Conservation (phyloP, 2,329 filamentous ascomycete genomes). For the Celoporthe dispersa region DNA sequence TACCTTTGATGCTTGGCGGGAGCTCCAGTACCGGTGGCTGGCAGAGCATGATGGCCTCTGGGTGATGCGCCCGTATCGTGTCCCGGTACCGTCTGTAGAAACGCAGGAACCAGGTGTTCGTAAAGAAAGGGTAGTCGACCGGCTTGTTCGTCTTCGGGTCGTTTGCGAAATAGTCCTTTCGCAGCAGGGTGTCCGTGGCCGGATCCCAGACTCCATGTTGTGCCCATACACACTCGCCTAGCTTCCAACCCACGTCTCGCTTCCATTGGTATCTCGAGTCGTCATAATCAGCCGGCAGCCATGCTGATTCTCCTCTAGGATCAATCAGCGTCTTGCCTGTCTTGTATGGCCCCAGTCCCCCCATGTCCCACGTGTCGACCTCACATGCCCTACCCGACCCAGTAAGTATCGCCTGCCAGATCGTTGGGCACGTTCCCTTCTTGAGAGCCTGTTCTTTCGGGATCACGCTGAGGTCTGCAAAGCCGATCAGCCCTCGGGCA, state of each 20-base stretch:
- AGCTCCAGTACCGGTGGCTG: conserved; percentile 92
- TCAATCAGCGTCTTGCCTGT: conserved; percentile 83
- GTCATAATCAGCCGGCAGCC: conserved; percentile 82
- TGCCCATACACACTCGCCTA: conserved; percentile 96
- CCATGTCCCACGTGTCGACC: conserved; percentile 91
- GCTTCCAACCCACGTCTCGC: conserved; percentile 82
- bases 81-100: conserved; percentile 79
- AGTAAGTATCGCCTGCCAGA: conserved; percentile 90
- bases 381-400: conserved; percentile 92
- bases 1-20: conserved; percentile 85
- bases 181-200: conserved; percentile 72
- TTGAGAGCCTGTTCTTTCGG: conserved; percentile 88
- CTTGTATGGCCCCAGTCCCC: conserved; percentile 88
- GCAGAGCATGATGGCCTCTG: conserved; percentile 83
- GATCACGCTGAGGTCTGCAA: conserved; percentile 78
- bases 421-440: conserved; percentile 90
- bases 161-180: conserved; percentile 86
- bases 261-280: conserved; percentile 90
- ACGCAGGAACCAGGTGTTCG: conserved; percentile 88
- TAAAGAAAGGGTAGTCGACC: conserved; percentile 84
- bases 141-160: conserved; percentile 73
- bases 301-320: conserved; percentile 81
- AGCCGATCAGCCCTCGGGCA: conserved; percentile 83
- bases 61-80: conserved; percentile 75
- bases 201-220: conserved; percentile 97